phyloP scores from a whole-genome alignment of 176 grass and related monocot genomes.

The Lolium rigidum region DNA sequence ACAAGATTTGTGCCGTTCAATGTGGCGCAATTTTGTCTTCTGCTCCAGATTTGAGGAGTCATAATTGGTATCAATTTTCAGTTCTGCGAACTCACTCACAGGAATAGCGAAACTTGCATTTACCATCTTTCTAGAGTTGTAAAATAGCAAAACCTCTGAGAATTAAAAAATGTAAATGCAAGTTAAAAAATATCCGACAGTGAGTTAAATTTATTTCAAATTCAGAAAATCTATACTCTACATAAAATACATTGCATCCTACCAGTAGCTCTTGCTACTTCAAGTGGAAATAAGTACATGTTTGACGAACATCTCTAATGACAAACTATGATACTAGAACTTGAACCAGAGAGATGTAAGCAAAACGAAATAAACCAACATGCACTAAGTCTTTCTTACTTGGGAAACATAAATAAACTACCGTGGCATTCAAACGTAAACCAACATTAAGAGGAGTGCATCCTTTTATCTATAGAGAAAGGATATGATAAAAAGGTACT shows the following conservation, averaged over 20 bases:
- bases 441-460: neutral
- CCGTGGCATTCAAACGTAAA: neutral
- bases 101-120: neutral
- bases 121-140: slow-evolving; percentile 44
- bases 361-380: neutral
- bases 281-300: slow-evolving; percentile 5
- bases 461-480: neutral
- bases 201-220: neutral
- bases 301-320: neutral
- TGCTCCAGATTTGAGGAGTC: slow-evolving; percentile 57
- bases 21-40: slow-evolving; percentile 46
- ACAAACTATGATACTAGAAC: slow-evolving; percentile 19
- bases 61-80: slow-evolving; percentile 31
- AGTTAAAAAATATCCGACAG: slow-evolving; percentile 25
- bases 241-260: slow-evolving; percentile 17
- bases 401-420: slow-evolving; percentile 5
- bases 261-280: slow-evolving; percentile 1
- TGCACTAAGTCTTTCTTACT: neutral
- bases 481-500: neutral
- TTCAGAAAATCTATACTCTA: neutral
- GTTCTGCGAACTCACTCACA: slow-evolving; percentile 16
- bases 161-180: neutral
- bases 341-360: slow-evolving; percentile 18
- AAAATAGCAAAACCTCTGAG: slow-evolving; percentile 13
- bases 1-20: slow-evolving; percentile 70